Evolutionary conservation across 1,284 basidiomycete genomes (phyloP), one percentile per base, ranked within the genome.

Genomic region (Ustanciosporium gigantosporum): DNA sequence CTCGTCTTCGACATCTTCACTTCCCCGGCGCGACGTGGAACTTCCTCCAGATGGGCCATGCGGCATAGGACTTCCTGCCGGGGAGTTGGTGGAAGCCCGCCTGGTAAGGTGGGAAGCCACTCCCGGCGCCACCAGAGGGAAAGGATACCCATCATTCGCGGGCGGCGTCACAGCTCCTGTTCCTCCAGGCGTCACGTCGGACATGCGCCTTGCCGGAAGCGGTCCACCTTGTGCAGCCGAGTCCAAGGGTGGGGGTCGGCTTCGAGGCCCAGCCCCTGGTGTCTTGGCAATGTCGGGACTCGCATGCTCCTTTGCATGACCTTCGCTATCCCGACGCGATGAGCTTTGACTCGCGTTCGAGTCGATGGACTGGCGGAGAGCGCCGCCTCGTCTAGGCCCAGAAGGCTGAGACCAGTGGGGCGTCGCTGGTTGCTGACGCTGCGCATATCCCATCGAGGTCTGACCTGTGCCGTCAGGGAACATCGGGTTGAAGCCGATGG

Each of bases 371-470:
- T 46, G 49, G 3, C 45, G 45, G 27, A 11, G n/a, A 11, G 27
- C 36, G 27, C 27, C 31, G 29, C 44, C 27, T 11, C 52, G 23
- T 20, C 53, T 42, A 27, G 51, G 44, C 13, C 58, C 40, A 13
- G 60, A 40, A 8, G 42, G 47, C 45, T 70, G 69, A 15, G 71
- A 70, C 70, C 67, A 71, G 35, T 74, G 66, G 15, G 67, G 69
- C 20, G 69, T 70, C 3, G 67, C 48, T 14, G 68, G 64, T 44
- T 64, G 58, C 35, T 52, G 46, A n/a, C n/a, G n/a, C n/a, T n/a
- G n/a, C n/a, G n/a, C n/a, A n/a, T n/a, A n/a, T n/a, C n/a, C n/a
- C n/a, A n/a, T n/a, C n/a, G n/a, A n/a, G 6, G 35, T 39, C 2
- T 36, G 20, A 25, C 32, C 27, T 22, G 41, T 36, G 8, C 25